These are phyloP conservation scores for Dendrobium chrysotoxum DNA, from an alignment of 106 monocot species.

Conservation along the genomic window DNA sequence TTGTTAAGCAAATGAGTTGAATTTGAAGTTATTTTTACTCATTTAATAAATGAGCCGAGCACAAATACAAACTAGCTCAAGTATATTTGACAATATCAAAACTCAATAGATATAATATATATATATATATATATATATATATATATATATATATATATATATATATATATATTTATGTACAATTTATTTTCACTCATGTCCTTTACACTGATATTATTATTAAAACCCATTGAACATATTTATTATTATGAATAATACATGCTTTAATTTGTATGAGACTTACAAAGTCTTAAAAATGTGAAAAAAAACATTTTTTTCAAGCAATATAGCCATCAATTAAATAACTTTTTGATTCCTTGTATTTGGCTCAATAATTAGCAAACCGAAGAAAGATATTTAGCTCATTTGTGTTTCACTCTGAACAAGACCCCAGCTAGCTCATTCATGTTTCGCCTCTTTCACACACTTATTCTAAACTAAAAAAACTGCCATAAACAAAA, in stretches of 20 bases:
- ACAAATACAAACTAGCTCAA: background rate
- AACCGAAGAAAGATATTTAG: background rate
- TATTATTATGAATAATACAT: background rate
- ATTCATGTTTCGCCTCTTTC: background rate
- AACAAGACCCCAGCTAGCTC: background rate
- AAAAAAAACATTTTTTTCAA: background rate
- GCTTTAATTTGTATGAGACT: background rate
- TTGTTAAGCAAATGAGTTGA: background rate
- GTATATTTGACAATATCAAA: background rate
- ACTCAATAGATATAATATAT: background rate
- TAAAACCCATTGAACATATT: background rate
- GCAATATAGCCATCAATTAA: background rate
- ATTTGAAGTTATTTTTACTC: background rate
- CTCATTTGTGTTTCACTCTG: background rate
- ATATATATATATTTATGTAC: background rate
- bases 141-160: constrained; percentile 4
- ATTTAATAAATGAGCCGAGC: background rate
- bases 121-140: constrained; percentile 2
- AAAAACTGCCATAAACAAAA: background rate
- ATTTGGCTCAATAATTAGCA: background rate
- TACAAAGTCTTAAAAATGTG: background rate
- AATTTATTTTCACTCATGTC: background rate
- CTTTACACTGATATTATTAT: background rate
- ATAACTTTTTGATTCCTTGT: background rate
- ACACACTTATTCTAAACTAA: background rate